Evolutionary conservation across 495 filamentous ascomycete species (phyloP).

Genomic region (Talaromyces adpressus): DNA sequence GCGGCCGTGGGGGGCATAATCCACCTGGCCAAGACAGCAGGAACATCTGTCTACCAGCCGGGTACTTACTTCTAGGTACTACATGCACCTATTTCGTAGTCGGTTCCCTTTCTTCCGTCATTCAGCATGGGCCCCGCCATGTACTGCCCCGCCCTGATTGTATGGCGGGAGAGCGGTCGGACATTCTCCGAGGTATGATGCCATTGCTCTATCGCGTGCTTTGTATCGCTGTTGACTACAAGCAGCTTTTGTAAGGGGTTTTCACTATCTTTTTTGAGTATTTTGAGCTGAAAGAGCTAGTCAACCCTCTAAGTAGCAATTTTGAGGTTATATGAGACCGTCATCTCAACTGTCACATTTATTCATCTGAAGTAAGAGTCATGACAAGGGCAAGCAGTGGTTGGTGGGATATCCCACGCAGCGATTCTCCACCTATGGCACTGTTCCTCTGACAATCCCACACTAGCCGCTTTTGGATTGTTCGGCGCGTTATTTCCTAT

Average conservation of each 20-base stretch:
- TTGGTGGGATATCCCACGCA: neutral
- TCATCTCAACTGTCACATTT: neutral
- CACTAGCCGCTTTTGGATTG: neutral
- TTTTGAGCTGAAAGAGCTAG: neutral
- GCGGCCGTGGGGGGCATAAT: neutral
- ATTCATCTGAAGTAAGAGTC: neutral
- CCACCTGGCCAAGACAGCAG: neutral
- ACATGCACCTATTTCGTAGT: neutral
- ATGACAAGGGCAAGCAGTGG: no score
- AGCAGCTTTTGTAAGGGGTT: neutral
- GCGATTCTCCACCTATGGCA: neutral
- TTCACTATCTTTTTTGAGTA: neutral
- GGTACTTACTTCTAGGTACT: neutral
- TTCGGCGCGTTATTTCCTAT: no score
- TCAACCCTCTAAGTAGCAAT: neutral
- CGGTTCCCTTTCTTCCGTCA: neutral
- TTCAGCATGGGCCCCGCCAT: slow-evolving; percentile 1
- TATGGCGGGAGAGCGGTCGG: neutral
- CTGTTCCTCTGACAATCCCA: neutral
- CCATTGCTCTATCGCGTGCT: neutral
- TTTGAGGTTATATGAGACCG: neutral
- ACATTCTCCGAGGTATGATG: neutral
- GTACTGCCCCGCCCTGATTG: neutral
- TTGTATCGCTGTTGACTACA: neutral
- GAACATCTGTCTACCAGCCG: neutral